Evolutionary conservation across 2,329 filamentous ascomycete species (phyloP), one percentile per base, ranked within the genome.

Genomic region (Aspergillus sp.): DNA sequence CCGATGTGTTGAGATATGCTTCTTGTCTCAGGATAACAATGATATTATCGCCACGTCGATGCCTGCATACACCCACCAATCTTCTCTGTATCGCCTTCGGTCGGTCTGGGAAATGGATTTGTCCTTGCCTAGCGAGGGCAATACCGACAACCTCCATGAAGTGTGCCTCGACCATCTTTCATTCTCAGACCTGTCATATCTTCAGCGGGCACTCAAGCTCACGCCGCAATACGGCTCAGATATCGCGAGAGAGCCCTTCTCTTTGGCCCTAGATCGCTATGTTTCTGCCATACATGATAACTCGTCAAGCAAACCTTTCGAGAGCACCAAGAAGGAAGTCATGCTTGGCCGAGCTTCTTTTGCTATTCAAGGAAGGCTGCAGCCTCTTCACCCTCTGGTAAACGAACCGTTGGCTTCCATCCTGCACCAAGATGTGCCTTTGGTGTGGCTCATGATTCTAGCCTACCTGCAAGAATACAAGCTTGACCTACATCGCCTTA

Each of bases 1-100:
- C 76, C 87, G 95, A 74, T 92, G 92, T 52, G 84, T 97, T 25
- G 96, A 99, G 76, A 89, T 99, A 8, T 95, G 88, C 70, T 81
- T 99, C 49, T 82, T 87, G 63, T 71, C 78, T 4, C 76, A 77
- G 1, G 75, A 78, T 36, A 32, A 65, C 8, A 63, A 64, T 13
- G 49, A 63, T 17, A 57, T 61, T 17, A 53, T 61, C 32, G 39
- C 48, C 36, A 61, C 65, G 19, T 42, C 64, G 30, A 64, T 68
- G n/a, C 73, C 76, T 19, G 69, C 70, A 21, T 78, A 78, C 66
- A 73, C 71, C 1, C 72, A 70, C 36, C 73, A 79, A 60, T 78
- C 77, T 2, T 70, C 66, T 42, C 60, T 78, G 21, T 78, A 79
- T 61, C 75, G 77, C 36, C 67, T 79, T 30, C 73, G 77, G 49